Percentiles rank a stretch among this genome's conserved stretches.
Evolutionary conservation across 371 early-diverging fungal species (phyloP).

Genomic region (Umbelopsis sp.): DNA sequence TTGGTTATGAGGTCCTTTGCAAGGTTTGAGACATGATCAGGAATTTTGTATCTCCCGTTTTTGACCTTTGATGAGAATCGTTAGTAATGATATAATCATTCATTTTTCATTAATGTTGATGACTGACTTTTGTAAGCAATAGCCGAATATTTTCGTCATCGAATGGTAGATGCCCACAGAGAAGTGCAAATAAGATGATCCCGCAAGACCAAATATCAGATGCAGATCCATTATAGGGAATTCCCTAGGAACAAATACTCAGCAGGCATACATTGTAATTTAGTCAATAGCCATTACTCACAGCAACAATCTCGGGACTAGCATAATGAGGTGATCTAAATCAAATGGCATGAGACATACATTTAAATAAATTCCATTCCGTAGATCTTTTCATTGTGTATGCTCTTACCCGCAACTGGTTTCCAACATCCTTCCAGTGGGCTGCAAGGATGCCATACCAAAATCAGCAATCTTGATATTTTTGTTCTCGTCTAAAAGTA

Average conservation of each 20-base stretch:
- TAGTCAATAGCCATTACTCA: conserved; percentile 24
- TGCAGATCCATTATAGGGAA: conserved; percentile 83
- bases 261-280: background rate
- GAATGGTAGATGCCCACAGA: conserved; percentile 91
- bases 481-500: conserved; percentile 82
- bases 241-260: conserved; percentile 46
- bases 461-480: conserved; percentile 85
- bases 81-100: background rate
- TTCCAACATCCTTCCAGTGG: conserved; percentile 68
- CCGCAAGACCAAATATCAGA: conserved; percentile 95
- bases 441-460: conserved; percentile 86
- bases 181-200: conserved; percentile 86
- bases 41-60: conserved; percentile 58
- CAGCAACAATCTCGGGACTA: conserved; percentile 90
- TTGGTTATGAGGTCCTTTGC: conserved; percentile 64
- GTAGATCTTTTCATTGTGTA: background rate
- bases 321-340: conserved; percentile 87
- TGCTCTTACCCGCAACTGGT: conserved; percentile 77
- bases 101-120: background rate
- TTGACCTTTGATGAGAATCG: conserved; percentile 52
- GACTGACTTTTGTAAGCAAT: conserved; percentile 67
- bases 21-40: conserved; percentile 61
- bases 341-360: conserved; percentile 36
- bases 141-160: conserved; percentile 90
- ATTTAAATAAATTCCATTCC: conserved; percentile 5